Evolutionary conservation across 805 yeast species (phyloP).

Genomic region (Yarrowia sp.): DNA sequence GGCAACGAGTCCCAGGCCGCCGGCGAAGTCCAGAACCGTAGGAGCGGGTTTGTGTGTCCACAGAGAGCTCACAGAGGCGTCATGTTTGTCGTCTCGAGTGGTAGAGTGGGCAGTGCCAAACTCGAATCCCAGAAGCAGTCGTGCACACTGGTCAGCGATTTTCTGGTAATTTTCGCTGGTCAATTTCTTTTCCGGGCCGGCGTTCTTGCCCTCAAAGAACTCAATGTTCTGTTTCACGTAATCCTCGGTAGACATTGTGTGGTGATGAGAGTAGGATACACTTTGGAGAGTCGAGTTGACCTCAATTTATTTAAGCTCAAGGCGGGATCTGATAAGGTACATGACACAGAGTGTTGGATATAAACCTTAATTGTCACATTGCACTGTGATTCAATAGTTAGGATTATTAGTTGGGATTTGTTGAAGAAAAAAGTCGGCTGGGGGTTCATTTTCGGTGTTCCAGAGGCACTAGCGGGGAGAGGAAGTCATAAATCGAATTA

Average conservation of each 20-base stretch:
- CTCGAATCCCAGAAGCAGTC: slow-evolving; percentile 25
- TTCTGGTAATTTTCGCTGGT: slow-evolving; percentile 32
- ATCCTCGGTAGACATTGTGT: slow-evolving; percentile 10
- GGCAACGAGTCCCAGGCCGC: slow-evolving; percentile 45
- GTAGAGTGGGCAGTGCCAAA: slow-evolving; percentile 9
- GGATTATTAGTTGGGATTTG: too few species aligned
- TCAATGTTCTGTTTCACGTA: slow-evolving; percentile 27
- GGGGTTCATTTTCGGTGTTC: too few species aligned
- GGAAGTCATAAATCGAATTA: too few species aligned
- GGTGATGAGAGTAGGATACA: neutral
- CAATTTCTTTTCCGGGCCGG: slow-evolving; percentile 23
- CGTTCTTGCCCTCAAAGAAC: slow-evolving; percentile 22
- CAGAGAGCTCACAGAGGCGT: neutral
- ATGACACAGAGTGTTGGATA: too few species aligned
- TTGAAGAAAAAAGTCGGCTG: too few species aligned
- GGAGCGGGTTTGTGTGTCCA: slow-evolving; percentile 36
- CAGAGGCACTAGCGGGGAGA: too few species aligned
- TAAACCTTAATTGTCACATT: too few species aligned
- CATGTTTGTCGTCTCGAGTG: neutral
- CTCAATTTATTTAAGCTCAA: neutral
- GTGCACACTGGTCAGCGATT: slow-evolving; percentile 38
- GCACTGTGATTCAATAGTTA: too few species aligned
- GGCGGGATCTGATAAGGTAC: neutral
- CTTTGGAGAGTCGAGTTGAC: neutral
- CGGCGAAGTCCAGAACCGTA: slow-evolving; percentile 45